These are phyloP conservation scores for Ulvella scutata DNA, from an alignment of 139 green algal species.

Conservation along the genomic window DNA sequence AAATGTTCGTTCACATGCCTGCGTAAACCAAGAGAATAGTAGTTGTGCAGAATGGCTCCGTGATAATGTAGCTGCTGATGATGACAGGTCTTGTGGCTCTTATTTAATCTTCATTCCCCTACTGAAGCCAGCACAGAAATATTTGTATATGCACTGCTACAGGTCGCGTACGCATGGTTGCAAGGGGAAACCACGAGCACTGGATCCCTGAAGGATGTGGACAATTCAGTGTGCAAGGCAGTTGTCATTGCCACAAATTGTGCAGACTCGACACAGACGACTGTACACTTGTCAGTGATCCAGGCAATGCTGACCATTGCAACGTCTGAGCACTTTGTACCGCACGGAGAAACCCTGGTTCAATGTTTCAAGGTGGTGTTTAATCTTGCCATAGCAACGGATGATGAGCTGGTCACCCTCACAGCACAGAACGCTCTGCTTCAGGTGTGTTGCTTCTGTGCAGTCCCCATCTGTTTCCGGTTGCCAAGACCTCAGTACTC, in stretches of 20 bases:
- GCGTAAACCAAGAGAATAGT: background rate
- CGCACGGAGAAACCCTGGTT: conserved; percentile 74
- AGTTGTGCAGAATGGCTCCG: background rate
- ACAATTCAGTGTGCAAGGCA: conserved; percentile 25
- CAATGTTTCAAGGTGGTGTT: conserved; percentile 62
- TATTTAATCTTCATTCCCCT: background rate
- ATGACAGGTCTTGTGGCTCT: background rate
- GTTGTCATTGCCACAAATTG: conserved; percentile 34
- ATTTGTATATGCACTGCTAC: background rate
- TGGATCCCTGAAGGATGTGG: conserved; percentile 37
- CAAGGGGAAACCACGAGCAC: conserved; percentile 38
- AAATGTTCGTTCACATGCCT: background rate
- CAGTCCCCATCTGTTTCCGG: no score
- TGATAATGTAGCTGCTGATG: background rate
- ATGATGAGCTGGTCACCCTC: conserved; percentile 48
- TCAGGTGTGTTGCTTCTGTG: conserved; percentile 15
- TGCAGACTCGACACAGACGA: conserved; percentile 32
- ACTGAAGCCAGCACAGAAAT: background rate
- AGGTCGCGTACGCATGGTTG: conserved; percentile 67
- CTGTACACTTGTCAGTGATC: conserved; percentile 61
- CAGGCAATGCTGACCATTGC: conserved; percentile 63
- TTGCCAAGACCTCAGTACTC: no score
- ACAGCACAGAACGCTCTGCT: conserved; percentile 68
- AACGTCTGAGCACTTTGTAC: conserved; percentile 77
- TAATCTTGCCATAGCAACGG: conserved; percentile 65